Base-by-base conservation (phyloP, 2,329 filamentous ascomycete species). In the Aspergillus uvarum region DNA sequence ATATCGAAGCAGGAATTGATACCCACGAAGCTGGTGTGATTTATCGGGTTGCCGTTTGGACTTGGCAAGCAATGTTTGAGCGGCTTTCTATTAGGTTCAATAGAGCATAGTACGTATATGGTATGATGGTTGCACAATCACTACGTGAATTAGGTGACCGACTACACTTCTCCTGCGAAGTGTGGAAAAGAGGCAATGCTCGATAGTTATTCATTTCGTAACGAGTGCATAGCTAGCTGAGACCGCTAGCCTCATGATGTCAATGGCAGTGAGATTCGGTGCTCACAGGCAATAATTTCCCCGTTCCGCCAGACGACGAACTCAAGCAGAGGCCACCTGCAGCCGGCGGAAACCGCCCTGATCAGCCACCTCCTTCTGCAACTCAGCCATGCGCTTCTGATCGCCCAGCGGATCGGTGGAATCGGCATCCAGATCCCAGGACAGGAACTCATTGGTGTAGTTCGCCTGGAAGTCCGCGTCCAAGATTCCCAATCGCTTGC, bases 401-500 rank as follows among this genome's bases (percentile, higher is more conserved):
- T 92, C 89, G 11, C 87, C 88, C 1, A 77, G 81, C 0, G 89
- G 89, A 73, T 92, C 89, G 47, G 75, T 73, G 0, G 87, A 89
- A 54, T 91, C 89, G 0, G 74, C 79, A 42, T 86, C 87, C 7
- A 91, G 79, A 1, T 75, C 70, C 89, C 89, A 92, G 24, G 79
- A 81, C 31, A 92, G 77, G 73, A 85, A 90, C 65, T 84, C 77
- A 66, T 92, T 92, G 67, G 88, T 91, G 76, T 91, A 92, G 80
- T 92, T 92, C 14, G 89, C 85, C 71, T 77, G 74, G 69, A 92
- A 92, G 65, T 70, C 74, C 16, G 80, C 79, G n/a, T 83, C 80
- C 59, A 92, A 71, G 24, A 92, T 87, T 3, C 84, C 87, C 2
- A 92, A 81, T 3, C 89, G 81, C 81, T 91, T 90, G 32, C 89